These are phyloP conservation scores for Microascus cirrosus DNA, from an alignment of 2,329 filamentous ascomycete species.

Conservation along the genomic window DNA sequence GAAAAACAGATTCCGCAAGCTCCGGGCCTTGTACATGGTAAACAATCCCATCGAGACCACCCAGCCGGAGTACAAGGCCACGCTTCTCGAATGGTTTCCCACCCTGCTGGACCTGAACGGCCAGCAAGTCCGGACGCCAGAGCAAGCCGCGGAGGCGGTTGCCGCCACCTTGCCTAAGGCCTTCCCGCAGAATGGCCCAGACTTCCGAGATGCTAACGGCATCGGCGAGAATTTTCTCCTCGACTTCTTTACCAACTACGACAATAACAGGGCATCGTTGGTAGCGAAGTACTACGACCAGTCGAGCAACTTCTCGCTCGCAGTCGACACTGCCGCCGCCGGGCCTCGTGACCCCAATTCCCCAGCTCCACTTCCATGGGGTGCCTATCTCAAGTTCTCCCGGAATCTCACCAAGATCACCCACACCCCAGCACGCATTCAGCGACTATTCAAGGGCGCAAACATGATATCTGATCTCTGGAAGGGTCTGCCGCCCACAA, in stretches of 20 bases:
- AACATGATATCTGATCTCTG: conserved; percentile 58
- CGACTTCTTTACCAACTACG: conserved; percentile 64
- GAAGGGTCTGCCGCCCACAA: conserved; percentile 58
- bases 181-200: conserved; percentile 51
- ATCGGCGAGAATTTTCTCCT: conserved; percentile 68
- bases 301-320: conserved; percentile 63
- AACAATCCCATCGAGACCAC: conserved; percentile 62
- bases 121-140: conserved; percentile 59
- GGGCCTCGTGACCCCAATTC: conserved; percentile 30
- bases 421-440: conserved; percentile 45
- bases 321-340: conserved; percentile 50
- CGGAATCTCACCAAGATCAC: conserved; percentile 66
- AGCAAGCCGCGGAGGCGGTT: conserved; percentile 50
- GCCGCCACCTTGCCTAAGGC: conserved; percentile 39
- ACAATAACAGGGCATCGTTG: conserved; percentile 53
- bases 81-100: conserved; percentile 74
- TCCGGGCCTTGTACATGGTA: conserved; percentile 71
- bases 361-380: conserved; percentile 49
- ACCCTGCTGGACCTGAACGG: conserved; percentile 69
- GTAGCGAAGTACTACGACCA: conserved; percentile 63
- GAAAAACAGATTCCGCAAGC: conserved; percentile 65
- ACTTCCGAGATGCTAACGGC: conserved; percentile 63
- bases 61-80: conserved; percentile 50
- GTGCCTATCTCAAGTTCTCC: conserved; percentile 64
- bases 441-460: conserved; percentile 54